phyloP scores from a whole-genome alignment of 2,329 filamentous ascomycete species.

The Aspergillus eucalypticola region DNA sequence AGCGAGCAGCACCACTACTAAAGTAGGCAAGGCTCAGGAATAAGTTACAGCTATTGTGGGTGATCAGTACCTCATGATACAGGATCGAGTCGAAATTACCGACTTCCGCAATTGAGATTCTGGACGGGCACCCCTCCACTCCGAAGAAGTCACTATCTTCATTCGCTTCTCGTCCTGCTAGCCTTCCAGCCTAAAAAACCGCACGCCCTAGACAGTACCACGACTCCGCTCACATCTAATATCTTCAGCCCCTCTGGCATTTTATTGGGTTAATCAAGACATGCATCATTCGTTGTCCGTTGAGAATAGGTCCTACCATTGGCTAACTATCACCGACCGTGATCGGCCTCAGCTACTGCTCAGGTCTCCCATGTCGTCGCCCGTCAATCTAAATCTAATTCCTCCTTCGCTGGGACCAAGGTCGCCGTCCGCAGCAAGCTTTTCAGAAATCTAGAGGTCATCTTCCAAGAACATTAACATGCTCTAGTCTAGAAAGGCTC shows the following conservation, averaged over 20 bases:
- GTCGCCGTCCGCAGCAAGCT: neutral
- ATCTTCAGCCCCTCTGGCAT: slow-evolving; percentile 3
- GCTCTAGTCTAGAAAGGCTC: slow-evolving; percentile 8
- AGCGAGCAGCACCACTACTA: neutral
- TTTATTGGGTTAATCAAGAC: neutral
- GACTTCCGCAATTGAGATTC: slow-evolving; percentile 9
- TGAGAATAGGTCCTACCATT: neutral
- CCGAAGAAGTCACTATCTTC: neutral
- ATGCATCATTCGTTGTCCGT: neutral
- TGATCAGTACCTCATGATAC: slow-evolving; percentile 12
- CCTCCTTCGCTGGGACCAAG: neutral
- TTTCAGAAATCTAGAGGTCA: neutral
- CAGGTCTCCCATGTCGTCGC: no score
- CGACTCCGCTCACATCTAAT: neutral
- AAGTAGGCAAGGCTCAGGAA: neutral
- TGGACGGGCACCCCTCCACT: slow-evolving; percentile 10
- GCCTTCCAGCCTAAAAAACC: slow-evolving; percentile 3
- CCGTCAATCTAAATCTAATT: no score
- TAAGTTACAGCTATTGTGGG: slow-evolving; percentile 12
- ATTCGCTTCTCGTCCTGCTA: neutral
- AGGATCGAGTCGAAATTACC: slow-evolving; percentile 11
- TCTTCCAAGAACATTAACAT: slow-evolving; percentile 11
- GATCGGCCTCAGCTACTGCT: neutral
- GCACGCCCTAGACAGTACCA: slow-evolving; percentile 4
- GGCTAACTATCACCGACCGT: neutral